Conservation (phyloP, 2,329 filamentous ascomycete species). For the Laburnicola sp. region DNA sequence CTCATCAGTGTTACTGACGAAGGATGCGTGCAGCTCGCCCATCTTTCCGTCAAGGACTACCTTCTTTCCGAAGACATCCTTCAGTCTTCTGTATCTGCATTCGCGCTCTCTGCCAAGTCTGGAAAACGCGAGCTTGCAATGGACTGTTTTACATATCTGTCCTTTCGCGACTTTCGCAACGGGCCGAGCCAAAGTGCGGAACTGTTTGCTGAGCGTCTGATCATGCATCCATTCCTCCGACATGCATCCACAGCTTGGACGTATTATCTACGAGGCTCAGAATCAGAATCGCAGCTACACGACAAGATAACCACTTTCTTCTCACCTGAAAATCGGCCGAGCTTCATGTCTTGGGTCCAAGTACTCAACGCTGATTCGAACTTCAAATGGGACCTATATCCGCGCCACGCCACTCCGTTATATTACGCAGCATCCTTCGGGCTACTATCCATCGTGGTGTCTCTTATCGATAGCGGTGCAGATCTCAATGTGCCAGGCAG, state of each 20-base stretch:
- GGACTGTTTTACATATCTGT: constrained; percentile 1
- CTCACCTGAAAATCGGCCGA: neutral
- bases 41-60: constrained; percentile 6
- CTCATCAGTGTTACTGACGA: neutral
- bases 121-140: neutral
- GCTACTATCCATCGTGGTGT: neutral
- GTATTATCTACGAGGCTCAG: neutral
- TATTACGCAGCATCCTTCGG: constrained; percentile 9
- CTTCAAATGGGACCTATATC: constrained; percentile 4
- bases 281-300: neutral
- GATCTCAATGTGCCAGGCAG: constrained; percentile 6
- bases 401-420: constrained; percentile 3
- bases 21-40: constrained; percentile 2
- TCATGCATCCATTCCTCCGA: constrained; percentile 1
- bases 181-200: neutral
- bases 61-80: constrained; percentile 3
- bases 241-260: constrained; percentile 4
- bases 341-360: constrained; percentile 12
- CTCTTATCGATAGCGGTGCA: neutral
- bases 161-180: neutral
- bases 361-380: constrained; percentile 3
- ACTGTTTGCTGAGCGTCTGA: neutral
- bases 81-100: neutral
- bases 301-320: neutral
- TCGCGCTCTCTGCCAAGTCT: neutral